Evolutionary conservation across 352 stramenopile species (phyloP), one percentile per base, ranked within the genome.

Genomic region (Pythium monospermum): DNA sequence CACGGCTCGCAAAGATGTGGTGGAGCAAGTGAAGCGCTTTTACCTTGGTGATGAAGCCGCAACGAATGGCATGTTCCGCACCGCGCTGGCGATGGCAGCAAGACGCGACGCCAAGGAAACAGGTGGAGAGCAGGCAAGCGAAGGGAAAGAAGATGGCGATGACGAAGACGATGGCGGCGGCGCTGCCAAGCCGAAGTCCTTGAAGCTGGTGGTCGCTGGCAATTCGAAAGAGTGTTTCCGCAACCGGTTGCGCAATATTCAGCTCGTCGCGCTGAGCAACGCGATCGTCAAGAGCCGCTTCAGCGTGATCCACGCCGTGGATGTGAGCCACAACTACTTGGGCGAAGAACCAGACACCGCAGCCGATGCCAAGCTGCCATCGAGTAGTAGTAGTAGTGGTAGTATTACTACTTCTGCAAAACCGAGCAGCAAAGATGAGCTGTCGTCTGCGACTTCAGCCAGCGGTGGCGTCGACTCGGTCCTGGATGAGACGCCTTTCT

Each of bases 231-330:
- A 83, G 35, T 64, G 68, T 38, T 87, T 87, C 55, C 64, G 69
- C 49, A 66, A 81, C 28, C 68, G 74, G 41, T 49, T 86, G 33
- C 76, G 76, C 44, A 87, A 87, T 49, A 83, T 85, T 44, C 73
- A 87, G 26, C 53, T 87, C 18, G 62, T 83, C 15, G 73, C 76
- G 44, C 68, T 87, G 33, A 57, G 60, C 6, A 61, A 64, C 25
- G 69, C 76, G 0, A 28, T 87, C 25, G 57, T 82, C 51, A 81
- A 76, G 53, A 80, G 61, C 58, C 64, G 65, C 13, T 49, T 85
- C 0, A 32, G 61, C 25, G 70, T 68, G 19, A 64, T 87, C 23
- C 43, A 60, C 18, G 64, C 57, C 13, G 39, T 87, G 18, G 70
- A 87, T 44, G 53, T 85, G 21, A 55, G 61, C 26, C 78, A 68